Percentiles rank a stretch among this genome's conserved stretches.
phyloP scores from a whole-genome alignment of 2,329 filamentous ascomycete species.

The Cytospora paraplurivora region DNA sequence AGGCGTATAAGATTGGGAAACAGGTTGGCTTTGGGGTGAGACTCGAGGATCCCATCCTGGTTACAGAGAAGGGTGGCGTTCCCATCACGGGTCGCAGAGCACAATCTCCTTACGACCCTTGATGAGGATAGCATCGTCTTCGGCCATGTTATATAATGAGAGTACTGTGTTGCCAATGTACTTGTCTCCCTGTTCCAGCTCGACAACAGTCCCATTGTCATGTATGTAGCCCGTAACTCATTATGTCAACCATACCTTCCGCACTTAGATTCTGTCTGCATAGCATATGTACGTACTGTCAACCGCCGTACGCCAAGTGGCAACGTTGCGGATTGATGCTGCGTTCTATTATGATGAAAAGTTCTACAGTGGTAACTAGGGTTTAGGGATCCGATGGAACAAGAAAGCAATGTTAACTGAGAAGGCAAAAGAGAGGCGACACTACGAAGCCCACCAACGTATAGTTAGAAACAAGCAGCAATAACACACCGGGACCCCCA shows the following conservation, averaged over 20 bases:
- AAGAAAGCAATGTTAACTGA: no score
- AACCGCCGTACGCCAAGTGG: no score
- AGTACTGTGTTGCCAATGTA: not conserved
- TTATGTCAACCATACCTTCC: not conserved
- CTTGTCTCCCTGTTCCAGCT: not conserved
- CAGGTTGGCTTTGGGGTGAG: slow-evolving; percentile 35
- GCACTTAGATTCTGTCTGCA: no score
- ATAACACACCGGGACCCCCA: slow-evolving; percentile 3
- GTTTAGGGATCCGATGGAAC: no score
- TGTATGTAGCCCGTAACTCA: not conserved
- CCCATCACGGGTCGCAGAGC: slow-evolving; percentile 36
- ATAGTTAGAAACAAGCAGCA: not conserved
- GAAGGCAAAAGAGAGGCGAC: no score
- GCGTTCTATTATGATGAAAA: no score
- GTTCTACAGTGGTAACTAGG: no score
- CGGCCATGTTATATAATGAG: not conserved
- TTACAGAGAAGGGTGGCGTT: slow-evolving; percentile 35
- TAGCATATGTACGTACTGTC: no score
- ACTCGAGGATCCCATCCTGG: slow-evolving; percentile 36
- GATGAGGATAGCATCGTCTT: not conserved
- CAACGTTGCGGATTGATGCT: no score
- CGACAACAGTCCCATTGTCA: not conserved
- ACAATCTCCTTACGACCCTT: slow-evolving; percentile 36
- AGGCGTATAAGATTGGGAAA: slow-evolving; percentile 33
- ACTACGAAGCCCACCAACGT: no score